These are phyloP conservation scores for Cocos nucifera DNA, from an alignment of 176 grass and related monocot species.

Conservation along the genomic window DNA sequence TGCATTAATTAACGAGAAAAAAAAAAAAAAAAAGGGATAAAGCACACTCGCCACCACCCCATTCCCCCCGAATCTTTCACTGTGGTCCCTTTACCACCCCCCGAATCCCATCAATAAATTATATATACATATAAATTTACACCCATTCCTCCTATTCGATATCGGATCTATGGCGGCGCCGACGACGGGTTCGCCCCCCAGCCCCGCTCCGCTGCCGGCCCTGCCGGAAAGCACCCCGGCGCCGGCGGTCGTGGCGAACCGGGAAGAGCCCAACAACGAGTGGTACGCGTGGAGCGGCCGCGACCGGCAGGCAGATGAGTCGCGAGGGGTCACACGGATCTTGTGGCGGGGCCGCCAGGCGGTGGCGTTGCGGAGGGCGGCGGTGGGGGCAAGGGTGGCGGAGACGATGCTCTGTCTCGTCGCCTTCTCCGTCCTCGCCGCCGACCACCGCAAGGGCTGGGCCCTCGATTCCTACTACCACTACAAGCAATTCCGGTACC, in stretches of 20 bases:
- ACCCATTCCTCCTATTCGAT: not conserved
- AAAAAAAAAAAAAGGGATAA: no score
- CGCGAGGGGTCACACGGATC: conserved; percentile 27
- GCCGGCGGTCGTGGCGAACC: not conserved
- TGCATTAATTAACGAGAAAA: no score
- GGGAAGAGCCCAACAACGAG: not conserved
- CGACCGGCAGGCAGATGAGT: not conserved
- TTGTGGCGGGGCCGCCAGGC: conserved; percentile 33
- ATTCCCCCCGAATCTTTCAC: no score
- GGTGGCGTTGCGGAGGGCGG: conserved; percentile 25
- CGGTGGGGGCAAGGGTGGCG: conserved; percentile 34
- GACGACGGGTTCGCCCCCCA: not conserved
- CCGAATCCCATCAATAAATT: no score
- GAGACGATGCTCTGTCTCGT: conserved; percentile 59
- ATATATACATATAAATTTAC: not conserved
- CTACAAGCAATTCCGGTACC: conserved; percentile 76
- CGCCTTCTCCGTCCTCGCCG: conserved; percentile 63
- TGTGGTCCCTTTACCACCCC: no score
- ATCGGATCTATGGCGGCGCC: not conserved
- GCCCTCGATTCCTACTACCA: conserved; percentile 62
- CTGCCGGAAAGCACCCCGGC: not conserved
- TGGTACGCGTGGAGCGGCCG: conserved; percentile 21
- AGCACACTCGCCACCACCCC: no score
- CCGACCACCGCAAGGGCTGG: conserved; percentile 72
- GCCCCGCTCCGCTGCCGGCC: not conserved